A percentile compares a stretch with the other conserved stretches of the same genome.
Conservation (phyloP, 768 basidiomycete species). For the Dendrothele bispora region DNA sequence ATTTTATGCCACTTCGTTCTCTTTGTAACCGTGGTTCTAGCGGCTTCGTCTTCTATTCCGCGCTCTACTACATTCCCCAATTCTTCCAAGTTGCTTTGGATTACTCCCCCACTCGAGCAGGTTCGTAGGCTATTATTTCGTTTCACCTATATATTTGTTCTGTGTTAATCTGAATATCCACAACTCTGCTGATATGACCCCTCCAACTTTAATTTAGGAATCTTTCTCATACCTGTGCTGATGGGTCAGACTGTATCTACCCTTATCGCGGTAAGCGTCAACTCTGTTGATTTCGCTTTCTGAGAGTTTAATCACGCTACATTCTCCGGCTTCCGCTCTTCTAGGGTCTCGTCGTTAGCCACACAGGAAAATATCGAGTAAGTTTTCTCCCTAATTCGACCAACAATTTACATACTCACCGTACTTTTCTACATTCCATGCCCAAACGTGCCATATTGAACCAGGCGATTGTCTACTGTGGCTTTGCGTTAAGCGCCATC, state of each 20-base stretch:
- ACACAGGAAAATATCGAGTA: constrained; percentile 63
- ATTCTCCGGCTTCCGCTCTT: too few relatives aligned
- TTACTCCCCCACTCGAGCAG: too few relatives aligned
- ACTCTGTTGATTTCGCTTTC: constrained; percentile 37
- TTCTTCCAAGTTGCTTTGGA: constrained; percentile 76
- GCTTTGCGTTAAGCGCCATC: constrained; percentile 69
- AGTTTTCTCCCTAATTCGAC: too few relatives aligned
- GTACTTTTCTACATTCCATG: too few relatives aligned
- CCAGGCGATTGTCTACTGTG: constrained; percentile 57
- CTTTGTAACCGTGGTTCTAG: too few relatives aligned
- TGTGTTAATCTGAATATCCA: too few relatives aligned
- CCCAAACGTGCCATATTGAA: not conserved
- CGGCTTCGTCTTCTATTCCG: constrained; percentile 61
- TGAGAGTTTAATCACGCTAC: not conserved
- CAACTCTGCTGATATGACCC: too few relatives aligned
- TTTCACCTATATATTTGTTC: too few relatives aligned
- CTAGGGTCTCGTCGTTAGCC: constrained; percentile 64
- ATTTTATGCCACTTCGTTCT: too few relatives aligned
- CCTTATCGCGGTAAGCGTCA: constrained; percentile 60
- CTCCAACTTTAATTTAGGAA: constrained; percentile 42
- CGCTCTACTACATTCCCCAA: constrained; percentile 72
- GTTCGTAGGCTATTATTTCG: too few relatives aligned
- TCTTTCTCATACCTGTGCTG: constrained; percentile 69
- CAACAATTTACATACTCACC: too few relatives aligned
- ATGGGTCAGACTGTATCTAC: too few relatives aligned